Base-by-base conservation (phyloP, 257 asterid species). In the Nicotiana tabacum region DNA sequence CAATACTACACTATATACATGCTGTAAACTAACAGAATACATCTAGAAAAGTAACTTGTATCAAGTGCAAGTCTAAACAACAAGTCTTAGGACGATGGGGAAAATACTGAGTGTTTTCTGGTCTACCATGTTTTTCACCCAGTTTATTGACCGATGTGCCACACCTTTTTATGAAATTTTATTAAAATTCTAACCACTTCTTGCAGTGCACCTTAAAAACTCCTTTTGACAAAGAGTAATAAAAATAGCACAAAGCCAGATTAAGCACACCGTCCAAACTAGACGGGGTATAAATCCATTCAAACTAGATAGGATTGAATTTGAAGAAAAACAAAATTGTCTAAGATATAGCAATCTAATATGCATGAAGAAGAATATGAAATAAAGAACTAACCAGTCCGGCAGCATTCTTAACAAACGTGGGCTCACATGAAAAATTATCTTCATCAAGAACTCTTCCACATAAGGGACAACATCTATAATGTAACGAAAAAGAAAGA, bases 391-490 rank as follows among this genome's bases (percentile, higher is more conserved):
- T 62, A 81, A 93, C 96, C 97, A 88, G 96, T 77, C 97, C 94
- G 4, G 85, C 85, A 0, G 92, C 89, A 70, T 85, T 81, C 87
- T 93, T 91, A 2, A 86, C 88, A 88, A 91, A 93, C 6, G 89
- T 80, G 58, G 90, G 87, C 82, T 91, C 96, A 82, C 74, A 81
- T 1, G 90, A 74, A 55, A 90, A 89, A 83, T 83, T 84, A 58
- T 90, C 94, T 83, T 90, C 93, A 2, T 86, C 90, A 1, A 91
- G 85, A 82, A 93, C 94, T 86, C 86, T 89, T 81, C 96, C 97
- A 83, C 97, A 93, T 53, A 39, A 18, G 5, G 87, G 51, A 87
- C 96, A 93, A 70, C 94, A 89, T 87, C 97, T 93, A 55, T 80
- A 17, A 80, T 1, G 58, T 43, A 11, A 43, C 4, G 24, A 21